phyloP scores from a whole-genome alignment of 305 asterid genomes.

The Rubia peregrina region DNA sequence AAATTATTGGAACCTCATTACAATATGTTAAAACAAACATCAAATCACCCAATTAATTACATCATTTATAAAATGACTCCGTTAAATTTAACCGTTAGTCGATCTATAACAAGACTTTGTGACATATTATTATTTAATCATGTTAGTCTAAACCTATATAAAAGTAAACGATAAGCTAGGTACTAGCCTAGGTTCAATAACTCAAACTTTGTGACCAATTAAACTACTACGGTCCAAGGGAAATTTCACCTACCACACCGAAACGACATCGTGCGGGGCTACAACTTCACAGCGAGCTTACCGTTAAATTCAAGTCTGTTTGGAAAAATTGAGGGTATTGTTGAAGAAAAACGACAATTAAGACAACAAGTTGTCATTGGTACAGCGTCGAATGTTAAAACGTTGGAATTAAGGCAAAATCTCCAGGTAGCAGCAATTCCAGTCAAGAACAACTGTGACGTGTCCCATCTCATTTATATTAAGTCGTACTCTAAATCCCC shows the following conservation, averaged over 20 bases:
- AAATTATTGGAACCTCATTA: too few relatives aligned
- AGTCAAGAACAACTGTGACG: constrained; percentile 32
- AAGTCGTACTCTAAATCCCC: constrained; percentile 21
- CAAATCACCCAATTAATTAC: too few relatives aligned
- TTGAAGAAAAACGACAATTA: constrained; percentile 18
- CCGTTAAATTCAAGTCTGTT: constrained; percentile 34
- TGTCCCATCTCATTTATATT: constrained; percentile 13
- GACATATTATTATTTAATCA: not conserved
- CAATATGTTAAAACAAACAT: too few relatives aligned
- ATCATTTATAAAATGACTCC: too few relatives aligned
- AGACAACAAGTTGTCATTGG: not conserved
- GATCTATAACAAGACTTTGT: too few relatives aligned
- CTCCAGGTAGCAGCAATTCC: constrained; percentile 17
- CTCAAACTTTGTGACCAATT: not conserved
- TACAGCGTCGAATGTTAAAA: constrained; percentile 19
- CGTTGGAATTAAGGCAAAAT: constrained; percentile 50
- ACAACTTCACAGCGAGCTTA: constrained; percentile 23
- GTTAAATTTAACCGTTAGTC: too few relatives aligned
- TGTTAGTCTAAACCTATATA: not conserved
- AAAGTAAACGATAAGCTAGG: not conserved
- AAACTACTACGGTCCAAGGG: not conserved
- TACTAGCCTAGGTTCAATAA: not conserved
- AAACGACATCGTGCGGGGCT: constrained; percentile 19
- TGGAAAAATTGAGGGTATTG: constrained; percentile 20
- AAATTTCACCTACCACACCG: constrained; percentile 16